Percentiles rank a stretch among this genome's conserved stretches.
These are phyloP conservation scores for Pistacia integerrima DNA, from an alignment of 345 rosid species.

Conservation along the genomic window DNA sequence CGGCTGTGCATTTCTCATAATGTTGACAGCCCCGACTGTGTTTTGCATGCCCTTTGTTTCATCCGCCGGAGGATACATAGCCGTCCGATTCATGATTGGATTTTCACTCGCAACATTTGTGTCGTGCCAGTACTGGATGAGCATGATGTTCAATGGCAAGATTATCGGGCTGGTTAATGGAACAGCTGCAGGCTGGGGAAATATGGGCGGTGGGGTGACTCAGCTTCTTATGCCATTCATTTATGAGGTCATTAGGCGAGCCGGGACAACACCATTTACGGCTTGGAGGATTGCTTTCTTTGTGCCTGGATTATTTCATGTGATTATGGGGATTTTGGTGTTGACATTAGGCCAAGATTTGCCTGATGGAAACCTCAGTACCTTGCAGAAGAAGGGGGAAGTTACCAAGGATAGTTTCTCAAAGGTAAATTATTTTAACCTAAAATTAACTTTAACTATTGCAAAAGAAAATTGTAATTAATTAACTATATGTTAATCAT, in stretches of 20 bases:
- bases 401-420: constrained; percentile 38
- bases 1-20: constrained; percentile 75
- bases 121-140: constrained; percentile 97
- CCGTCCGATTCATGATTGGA: constrained; percentile 89
- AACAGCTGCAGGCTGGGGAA: constrained; percentile 95
- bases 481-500: neutral
- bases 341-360: constrained; percentile 51
- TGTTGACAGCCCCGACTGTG: constrained; percentile 81
- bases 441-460: too few relatives aligned
- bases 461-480: too few relatives aligned
- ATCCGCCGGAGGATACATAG: constrained; percentile 63
- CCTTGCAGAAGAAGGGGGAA: constrained; percentile 58
- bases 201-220: constrained; percentile 92
- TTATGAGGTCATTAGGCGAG: constrained; percentile 52
- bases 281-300: constrained; percentile 96
- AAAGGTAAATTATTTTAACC: constrained; percentile 29
- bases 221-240: constrained; percentile 87
- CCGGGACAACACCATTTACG: constrained; percentile 67
- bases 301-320: constrained; percentile 63
- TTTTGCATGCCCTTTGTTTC: constrained; percentile 80
- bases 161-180: constrained; percentile 86
- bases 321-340: constrained; percentile 49
- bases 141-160: constrained; percentile 88
- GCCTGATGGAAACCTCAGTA: constrained; percentile 45
- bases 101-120: constrained; percentile 89